Conservation (phyloP, 148 eudicot genomes). For the Dysphania ambrosioides region DNA sequence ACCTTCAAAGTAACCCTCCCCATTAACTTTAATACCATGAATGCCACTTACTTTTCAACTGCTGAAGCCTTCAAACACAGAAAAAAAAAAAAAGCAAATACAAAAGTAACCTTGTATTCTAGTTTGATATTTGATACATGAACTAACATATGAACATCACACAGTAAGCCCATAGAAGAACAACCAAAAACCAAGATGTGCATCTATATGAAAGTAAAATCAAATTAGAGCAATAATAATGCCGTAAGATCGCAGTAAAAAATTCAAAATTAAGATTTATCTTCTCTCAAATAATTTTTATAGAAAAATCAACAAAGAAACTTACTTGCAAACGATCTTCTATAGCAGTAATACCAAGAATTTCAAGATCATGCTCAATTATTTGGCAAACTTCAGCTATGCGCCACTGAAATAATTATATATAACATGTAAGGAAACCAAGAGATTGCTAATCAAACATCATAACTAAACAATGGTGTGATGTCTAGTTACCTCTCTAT, state of each 20-base stretch:
- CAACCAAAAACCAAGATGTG: background rate
- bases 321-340: slow-evolving; percentile 90
- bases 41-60: no score
- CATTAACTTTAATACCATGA: no score
- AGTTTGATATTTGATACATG: background rate
- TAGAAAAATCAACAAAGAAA: background rate
- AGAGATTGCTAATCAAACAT: background rate
- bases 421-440: slow-evolving; percentile 2
- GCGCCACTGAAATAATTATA: slow-evolving; percentile 62
- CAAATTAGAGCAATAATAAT: background rate
- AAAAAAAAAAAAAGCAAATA: no score
- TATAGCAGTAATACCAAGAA: slow-evolving; percentile 94
- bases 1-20: no score
- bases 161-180: background rate
- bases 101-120: no score
- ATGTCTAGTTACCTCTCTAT: slow-evolving; percentile 71
- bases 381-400: slow-evolving; percentile 94
- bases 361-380: slow-evolving; percentile 74
- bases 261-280: background rate
- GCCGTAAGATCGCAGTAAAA: background rate
- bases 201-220: background rate
- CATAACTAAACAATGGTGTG: background rate
- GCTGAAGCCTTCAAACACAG: no score
- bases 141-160: background rate
- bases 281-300: background rate